Percentiles rank a stretch among this genome's conserved stretches.
Evolutionary conservation across 805 yeast species (phyloP).

Genomic region (Isabelozyma rhagii): DNA sequence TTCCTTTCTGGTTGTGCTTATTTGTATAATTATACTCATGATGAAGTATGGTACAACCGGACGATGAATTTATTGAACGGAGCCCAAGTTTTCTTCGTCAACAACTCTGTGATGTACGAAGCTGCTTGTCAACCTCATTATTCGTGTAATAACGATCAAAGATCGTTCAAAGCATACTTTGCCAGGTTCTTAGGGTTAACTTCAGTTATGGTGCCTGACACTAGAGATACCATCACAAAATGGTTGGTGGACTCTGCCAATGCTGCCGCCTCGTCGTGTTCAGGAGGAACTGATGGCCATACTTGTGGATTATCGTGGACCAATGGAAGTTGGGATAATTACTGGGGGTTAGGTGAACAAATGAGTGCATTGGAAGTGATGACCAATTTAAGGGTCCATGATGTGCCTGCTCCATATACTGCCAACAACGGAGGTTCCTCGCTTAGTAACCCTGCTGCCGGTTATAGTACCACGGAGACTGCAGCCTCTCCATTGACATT

Average conservation of each 20-base stretch:
- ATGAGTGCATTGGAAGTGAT: conserved; percentile 69
- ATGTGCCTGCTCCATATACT: conserved; percentile 60
- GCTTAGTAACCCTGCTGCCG: conserved; percentile 65
- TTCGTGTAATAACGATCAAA: conserved; percentile 80
- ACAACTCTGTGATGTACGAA: conserved; percentile 62
- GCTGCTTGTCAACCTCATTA: conserved; percentile 71
- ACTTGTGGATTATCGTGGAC: conserved; percentile 78
- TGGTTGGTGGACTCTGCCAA: conserved; percentile 40
- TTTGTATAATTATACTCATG: conserved; percentile 69
- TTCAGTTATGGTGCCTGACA: conserved; percentile 64
- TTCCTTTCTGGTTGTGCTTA: conserved; percentile 78
- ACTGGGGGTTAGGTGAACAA: conserved; percentile 77
- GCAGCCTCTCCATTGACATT: conserved; percentile 41
- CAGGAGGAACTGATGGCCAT: conserved; percentile 71
- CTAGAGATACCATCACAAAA: conserved; percentile 43
- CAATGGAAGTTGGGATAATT: conserved; percentile 51
- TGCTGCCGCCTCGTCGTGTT: conserved; percentile 69
- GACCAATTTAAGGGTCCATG: conserved; percentile 39
- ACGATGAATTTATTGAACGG: conserved; percentile 56
- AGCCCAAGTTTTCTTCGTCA: conserved; percentile 51
- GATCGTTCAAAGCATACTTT: conserved; percentile 87
- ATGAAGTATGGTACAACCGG: conserved; percentile 63
- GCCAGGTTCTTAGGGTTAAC: conserved; percentile 73
- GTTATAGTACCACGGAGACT: conserved; percentile 42
- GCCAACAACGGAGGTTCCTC: conserved; percentile 68